These are phyloP conservation scores for Rhizopus arrhizus DNA, from an alignment of 371 early-diverging fungal genomes.

Conservation along the genomic window DNA sequence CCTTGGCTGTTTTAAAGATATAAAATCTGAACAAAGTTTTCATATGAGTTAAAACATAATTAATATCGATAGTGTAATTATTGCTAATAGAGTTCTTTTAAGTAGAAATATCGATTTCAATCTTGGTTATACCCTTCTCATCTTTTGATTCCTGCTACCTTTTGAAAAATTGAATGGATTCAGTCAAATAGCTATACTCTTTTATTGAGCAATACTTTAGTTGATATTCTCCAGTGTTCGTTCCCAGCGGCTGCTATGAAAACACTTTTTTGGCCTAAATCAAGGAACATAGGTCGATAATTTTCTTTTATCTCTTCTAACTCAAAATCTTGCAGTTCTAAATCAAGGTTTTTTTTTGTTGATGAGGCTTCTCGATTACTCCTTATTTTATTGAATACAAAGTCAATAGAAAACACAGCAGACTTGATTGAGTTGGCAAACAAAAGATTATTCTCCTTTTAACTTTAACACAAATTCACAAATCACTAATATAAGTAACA, in stretches of 20 bases:
- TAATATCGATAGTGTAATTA: neutral
- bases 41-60: neutral
- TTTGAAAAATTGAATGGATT: neutral
- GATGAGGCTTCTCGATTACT: neutral
- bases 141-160: neutral
- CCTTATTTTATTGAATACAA: conserved; percentile 3
- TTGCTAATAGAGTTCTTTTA: neutral
- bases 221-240: neutral
- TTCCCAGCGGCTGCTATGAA: conserved; percentile 6
- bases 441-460: neutral
- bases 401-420: no score
- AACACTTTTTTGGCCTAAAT: conserved; percentile 3
- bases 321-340: conserved; percentile 2
- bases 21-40: conserved; percentile 4
- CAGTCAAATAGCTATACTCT: conserved; percentile 11
- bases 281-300: conserved; percentile 2
- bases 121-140: neutral
- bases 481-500: no score
- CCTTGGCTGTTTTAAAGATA: neutral
- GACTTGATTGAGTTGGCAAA: conserved; percentile 1
- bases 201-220: conserved; percentile 3
- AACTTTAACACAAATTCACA: no score
- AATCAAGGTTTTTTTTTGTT: neutral
- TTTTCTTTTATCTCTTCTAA: neutral
- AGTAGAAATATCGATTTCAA: neutral